These are phyloP conservation scores for Citrus cavaleriei DNA, from an alignment of 345 rosid genomes.

Conservation along the genomic window DNA sequence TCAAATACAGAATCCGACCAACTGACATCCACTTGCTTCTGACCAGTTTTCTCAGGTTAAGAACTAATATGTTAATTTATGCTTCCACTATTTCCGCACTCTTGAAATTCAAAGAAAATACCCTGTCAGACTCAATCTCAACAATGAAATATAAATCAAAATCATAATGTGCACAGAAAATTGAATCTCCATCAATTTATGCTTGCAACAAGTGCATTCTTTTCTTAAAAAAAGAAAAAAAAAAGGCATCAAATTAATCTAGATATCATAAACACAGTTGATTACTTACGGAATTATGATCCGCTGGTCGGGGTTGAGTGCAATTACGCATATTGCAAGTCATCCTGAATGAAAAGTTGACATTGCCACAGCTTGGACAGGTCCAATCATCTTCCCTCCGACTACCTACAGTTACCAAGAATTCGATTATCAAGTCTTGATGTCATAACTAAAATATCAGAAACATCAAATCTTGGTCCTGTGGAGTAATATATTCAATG, in stretches of 20 bases:
- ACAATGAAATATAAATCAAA: neutral
- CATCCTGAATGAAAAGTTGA: slow-evolving; percentile 92
- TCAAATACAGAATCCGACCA: neutral
- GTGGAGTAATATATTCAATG: neutral
- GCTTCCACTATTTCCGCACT: neutral
- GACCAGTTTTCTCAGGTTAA: neutral
- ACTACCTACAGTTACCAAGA: slow-evolving; percentile 51
- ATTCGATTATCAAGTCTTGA: neutral
- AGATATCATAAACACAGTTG: neutral
- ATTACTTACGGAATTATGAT: slow-evolving; percentile 63
- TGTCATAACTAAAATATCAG: neutral
- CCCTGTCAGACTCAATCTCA: neutral
- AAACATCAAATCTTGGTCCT: neutral
- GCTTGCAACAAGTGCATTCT: neutral
- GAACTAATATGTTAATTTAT: neutral
- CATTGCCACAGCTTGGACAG: slow-evolving; percentile 96
- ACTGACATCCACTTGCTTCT: neutral
- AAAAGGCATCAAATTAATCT: neutral
- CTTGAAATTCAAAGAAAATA: neutral
- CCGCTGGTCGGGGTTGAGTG: slow-evolving; percentile 94
- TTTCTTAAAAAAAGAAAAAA: neutral
- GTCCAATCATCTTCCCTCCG: slow-evolving; percentile 99
- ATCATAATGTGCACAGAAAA: neutral
- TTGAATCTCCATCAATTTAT: neutral
- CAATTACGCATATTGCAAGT: slow-evolving; percentile 99